Evolutionary conservation across 2,329 filamentous ascomycete genomes (phyloP), one percentile per base, ranked within the genome.

Genomic region (Trichophyton verrucosum): DNA sequence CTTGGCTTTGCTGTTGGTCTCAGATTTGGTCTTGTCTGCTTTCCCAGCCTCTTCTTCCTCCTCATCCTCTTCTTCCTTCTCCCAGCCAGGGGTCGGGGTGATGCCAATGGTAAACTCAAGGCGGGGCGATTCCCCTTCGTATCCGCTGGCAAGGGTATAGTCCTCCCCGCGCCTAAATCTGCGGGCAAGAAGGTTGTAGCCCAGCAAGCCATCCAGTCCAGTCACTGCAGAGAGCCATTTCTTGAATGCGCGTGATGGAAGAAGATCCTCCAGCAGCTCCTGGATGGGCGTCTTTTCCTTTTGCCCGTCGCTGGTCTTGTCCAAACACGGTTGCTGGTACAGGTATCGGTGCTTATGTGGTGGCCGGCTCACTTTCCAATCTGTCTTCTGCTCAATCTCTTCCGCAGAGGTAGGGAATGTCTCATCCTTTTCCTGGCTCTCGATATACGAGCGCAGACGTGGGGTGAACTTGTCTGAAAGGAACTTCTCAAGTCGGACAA

Each of bases 311-410:
- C 73, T 64, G 56, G 73, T 64, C 59, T 75, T 9, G 5, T 66
- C 65, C 2, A 62, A 57, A 11, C 66, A 64, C 33, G 76, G 73
- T 66, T 90, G 85, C 62, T 89, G 82, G 74, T 94, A 99, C 1
- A 96, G 79, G 72, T 87, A 99, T 13, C 91, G 88, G 71, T 96
- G 91, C 77, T 99, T 99, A 76, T 99, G 91, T 0, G 94, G 94
- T 44, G 94, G 94, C 36, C 84, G 82, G 5, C 94, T 89, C 7
- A 95, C 87, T 63, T 81, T 83, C 88, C 89, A 94, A 0, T 76
- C 75, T 47, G 78, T 82, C 64, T 76, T 76, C 53, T 78, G 78
- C 68, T 86, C 82, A 62, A 87, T 84, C 61, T 81, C 79, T 0
- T 73, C 69, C 53, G 81, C 83, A 15, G 72, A 69, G 8, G 66